Conservation (phyloP, 1,284 basidiomycete species). For the Malassezia caprae region DNA sequence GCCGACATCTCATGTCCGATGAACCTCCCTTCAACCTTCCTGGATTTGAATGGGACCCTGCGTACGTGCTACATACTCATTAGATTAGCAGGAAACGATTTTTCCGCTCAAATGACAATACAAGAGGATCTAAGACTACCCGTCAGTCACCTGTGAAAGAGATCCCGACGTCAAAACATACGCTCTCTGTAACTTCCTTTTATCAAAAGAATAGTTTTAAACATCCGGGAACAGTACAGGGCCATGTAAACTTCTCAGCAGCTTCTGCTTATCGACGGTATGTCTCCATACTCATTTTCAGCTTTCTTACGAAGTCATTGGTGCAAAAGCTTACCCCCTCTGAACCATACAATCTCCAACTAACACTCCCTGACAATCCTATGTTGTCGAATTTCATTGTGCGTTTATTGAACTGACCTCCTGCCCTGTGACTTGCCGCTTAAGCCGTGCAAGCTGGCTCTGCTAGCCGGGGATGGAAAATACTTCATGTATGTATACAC, state of each 20-base stretch:
- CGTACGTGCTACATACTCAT: slow-evolving; percentile 1
- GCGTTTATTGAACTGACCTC: background rate
- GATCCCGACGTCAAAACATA: background rate
- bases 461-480: background rate
- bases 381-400: background rate
- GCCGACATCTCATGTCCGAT: background rate
- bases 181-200: background rate
- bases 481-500: background rate
- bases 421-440: background rate
- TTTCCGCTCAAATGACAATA: background rate
- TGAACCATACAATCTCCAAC: background rate
- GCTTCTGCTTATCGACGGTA: background rate
- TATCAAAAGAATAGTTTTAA: background rate
- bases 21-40: slow-evolving; percentile 9
- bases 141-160: background rate
- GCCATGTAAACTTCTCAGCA: background rate
- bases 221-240: background rate
- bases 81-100: slow-evolving; percentile 5
- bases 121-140: background rate
- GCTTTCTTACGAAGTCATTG: background rate
- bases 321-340: background rate
- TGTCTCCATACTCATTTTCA: background rate
- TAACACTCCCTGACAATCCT: background rate
- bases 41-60: slow-evolving; percentile 16
- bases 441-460: background rate